Evolutionary conservation across 169 alveolate genomes (phyloP).

Genomic region (Perkinsus olseni): DNA sequence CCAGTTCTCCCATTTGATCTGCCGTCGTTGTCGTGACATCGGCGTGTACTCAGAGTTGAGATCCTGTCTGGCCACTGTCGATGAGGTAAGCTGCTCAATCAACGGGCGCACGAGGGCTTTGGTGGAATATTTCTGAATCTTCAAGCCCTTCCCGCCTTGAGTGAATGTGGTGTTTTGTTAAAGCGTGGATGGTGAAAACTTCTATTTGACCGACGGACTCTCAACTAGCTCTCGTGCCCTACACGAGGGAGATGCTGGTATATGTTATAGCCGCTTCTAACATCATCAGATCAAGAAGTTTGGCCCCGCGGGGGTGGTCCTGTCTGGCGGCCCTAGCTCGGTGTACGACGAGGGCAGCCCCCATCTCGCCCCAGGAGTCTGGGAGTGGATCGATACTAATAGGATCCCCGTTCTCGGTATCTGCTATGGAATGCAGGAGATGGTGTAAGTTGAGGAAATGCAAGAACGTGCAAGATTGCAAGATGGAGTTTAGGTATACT

Average conservation of each 20-base stretch:
- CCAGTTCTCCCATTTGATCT: constrained; percentile 40
- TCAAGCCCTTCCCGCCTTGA: too few species aligned
- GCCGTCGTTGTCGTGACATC: constrained; percentile 45
- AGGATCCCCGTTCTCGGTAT: constrained; percentile 40
- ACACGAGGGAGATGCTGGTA: constrained; percentile 25
- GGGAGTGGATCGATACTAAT: constrained; percentile 9
- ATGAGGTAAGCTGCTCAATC: background rate
- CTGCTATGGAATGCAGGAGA: constrained; percentile 50
- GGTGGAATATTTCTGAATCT: too few species aligned
- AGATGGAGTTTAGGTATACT: background rate
- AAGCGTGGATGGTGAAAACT: background rate
- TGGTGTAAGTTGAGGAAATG: constrained; percentile 6
- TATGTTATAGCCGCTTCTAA: too few species aligned
- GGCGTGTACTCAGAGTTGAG: constrained; percentile 38
- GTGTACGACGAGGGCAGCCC: constrained; percentile 49
- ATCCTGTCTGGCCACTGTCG: background rate
- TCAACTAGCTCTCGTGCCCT: constrained; percentile 26
- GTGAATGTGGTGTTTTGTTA: background rate
- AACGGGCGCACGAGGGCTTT: background rate
- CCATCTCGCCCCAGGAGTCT: constrained; percentile 21
- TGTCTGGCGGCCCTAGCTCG: constrained; percentile 48
- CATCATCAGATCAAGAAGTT: constrained; percentile 28
- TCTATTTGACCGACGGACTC: constrained; percentile 2
- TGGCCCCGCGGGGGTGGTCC: constrained; percentile 34
- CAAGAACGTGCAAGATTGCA: background rate